A percentile compares a stretch with the other conserved stretches of the same genome.
These are phyloP conservation scores for Glonium stellatum DNA, from an alignment of 495 filamentous ascomycete genomes.

Conservation along the genomic window DNA sequence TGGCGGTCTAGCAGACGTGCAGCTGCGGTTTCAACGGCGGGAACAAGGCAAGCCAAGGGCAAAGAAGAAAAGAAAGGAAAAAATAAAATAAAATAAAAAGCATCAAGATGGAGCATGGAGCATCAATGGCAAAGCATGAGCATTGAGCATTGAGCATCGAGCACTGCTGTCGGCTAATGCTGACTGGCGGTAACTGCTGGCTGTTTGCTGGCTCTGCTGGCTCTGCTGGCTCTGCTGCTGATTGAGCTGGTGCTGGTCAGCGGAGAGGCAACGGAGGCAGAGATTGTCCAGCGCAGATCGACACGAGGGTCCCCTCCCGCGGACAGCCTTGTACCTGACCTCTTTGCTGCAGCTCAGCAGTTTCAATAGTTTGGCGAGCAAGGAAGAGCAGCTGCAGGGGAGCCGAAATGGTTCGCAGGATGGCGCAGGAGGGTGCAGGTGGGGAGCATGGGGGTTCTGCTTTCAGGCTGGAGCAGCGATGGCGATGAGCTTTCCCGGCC, in stretches of 20 bases:
- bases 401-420: not conserved
- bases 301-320: not conserved
- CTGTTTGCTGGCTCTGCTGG: too few relatives aligned
- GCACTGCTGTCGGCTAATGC: too few relatives aligned
- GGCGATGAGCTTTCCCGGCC: not conserved
- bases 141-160: too few relatives aligned
- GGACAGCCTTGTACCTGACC: not conserved
- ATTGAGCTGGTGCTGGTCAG: not conserved
- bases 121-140: too few relatives aligned
- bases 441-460: not conserved
- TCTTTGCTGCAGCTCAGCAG: not conserved
- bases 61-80: too few relatives aligned
- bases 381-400: not conserved
- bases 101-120: too few relatives aligned
- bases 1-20: too few relatives aligned
- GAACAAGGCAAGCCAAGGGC: too few relatives aligned
- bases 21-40: too few relatives aligned
- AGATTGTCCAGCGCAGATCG: not conserved
- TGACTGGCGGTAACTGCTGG: too few relatives aligned
- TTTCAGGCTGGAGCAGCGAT: slow-evolving; percentile 18
- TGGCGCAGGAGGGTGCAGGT: not conserved
- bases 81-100: too few relatives aligned
- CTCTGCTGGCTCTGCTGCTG: too few relatives aligned
- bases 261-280: not conserved
- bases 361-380: not conserved